phyloP scores from a whole-genome alignment of 2,329 filamentous ascomycete genomes.

The Colletotrichum magnum region DNA sequence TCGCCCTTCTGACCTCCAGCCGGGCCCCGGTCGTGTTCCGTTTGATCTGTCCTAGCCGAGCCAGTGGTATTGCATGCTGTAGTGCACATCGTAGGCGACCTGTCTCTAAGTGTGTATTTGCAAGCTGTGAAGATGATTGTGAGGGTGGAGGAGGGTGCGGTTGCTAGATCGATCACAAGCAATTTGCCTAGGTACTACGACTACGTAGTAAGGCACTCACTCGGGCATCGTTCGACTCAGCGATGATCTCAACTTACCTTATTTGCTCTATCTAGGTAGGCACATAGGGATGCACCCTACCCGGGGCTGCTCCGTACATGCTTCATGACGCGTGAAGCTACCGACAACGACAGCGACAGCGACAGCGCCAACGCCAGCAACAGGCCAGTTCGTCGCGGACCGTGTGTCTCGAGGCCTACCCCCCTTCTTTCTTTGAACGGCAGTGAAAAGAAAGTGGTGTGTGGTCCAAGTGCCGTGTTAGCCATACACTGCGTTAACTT shows the following conservation, averaged over 20 bases:
- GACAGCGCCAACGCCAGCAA: conserved; percentile 3
- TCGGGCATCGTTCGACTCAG: no score
- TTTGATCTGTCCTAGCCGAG: conserved; percentile 21
- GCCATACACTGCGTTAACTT: conserved; percentile 11
- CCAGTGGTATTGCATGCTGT: conserved; percentile 1
- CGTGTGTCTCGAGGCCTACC: conserved; percentile 11
- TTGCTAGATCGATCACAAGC: no score
- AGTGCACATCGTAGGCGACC: neutral
- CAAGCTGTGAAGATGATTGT: no score
- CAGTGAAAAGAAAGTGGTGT: conserved; percentile 16
- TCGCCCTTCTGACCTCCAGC: conserved; percentile 4
- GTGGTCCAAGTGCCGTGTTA: conserved; percentile 15
- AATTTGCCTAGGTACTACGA: no score
- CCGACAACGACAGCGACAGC: no score
- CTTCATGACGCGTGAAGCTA: no score
- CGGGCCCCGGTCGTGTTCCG: conserved; percentile 13
- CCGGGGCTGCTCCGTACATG: no score
- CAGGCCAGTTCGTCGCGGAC: conserved; percentile 15
- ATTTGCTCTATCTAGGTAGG: no score
- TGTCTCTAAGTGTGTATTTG: conserved; percentile 4
- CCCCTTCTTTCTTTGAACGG: conserved; percentile 9
- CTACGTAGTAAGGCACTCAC: no score
- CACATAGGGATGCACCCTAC: no score
- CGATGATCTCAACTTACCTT: no score
- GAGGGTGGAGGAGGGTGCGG: no score